Base-by-base conservation (phyloP, 257 asterid genomes). In the Penstemon davidsonii region DNA sequence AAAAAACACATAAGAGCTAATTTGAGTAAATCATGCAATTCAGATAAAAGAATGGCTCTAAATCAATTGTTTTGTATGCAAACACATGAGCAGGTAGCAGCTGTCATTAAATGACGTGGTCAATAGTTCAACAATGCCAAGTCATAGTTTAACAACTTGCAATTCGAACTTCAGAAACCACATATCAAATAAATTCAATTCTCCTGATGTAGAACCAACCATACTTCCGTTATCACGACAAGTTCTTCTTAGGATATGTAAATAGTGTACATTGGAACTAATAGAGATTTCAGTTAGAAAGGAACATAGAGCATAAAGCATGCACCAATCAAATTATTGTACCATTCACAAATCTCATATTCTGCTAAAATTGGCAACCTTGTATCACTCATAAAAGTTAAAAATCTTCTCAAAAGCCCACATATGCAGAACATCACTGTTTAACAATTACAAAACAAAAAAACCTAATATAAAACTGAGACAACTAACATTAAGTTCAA, bases 251-350 rank as follows among this genome's bases (percentile, higher is more conserved):
- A 7, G 11, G 8, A 3, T 7, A 46, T 46, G 11, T 46, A 7
- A 3, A 3, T 5, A 3, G 11, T 9, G 52, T 46, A 9, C 54
- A 49, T 5, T 25, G 33, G 2, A 25, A 25, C 33, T 25, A 25
- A 25, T 2, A 25, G 33, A 25, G 2, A 25, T 25, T 25, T 25
- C 33, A 25, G 33, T 25, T 25, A 25, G 33, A 25, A 25, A 25
- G 33, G 33, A 25, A 25, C 60, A 56, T 3, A 42, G 19, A 40
- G 53, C 37, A 52, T 10, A 56, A 57, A 19, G 62, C 47, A 55
- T 6, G 68, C 68, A 62, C 75, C 69, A 3, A 76, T 46, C 43
- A 66, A 64, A 76, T 55, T 41, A 47, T 72, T 38, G 46, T 4
- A 45, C 58, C 45, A 55, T n/a, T 62, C n/a, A 47, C 12, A 46